Evolutionary conservation across 2,329 filamentous ascomycete species (phyloP), one percentile per base, ranked within the genome.

Genomic region (Aspergillus viridinutans): DNA sequence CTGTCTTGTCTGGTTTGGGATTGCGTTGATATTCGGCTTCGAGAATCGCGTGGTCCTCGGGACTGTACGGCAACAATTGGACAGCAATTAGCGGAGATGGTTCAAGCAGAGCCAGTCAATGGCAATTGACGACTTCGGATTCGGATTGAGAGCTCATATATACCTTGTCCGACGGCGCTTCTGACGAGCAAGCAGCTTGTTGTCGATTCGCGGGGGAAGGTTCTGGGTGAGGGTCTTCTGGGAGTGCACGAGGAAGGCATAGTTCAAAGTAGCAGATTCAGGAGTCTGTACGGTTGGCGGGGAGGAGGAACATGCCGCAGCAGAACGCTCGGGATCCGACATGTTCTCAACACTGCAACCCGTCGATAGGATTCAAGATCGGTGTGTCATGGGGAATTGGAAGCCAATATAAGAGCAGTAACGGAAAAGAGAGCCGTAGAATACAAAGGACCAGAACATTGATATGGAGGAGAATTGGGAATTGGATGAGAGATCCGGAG

Each of bases 1-100:
- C 89, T 55, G 86, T 83, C 77, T 96, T 97, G 78, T 96, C 92
- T 35, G 93, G 93, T 74, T 96, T 97, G 6, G 90, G 85, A 72
- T 97, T 95, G 60, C 81, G 83, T 66, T 85, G 83, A 71, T 96
- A 97, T 58, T 93, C 91, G 38, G 89, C 83, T 75, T 97, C 93
- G 59, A 97, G 86, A 53, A 95, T 84, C 53, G 87, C 84, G 78
- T 96, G 93, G 78, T 97, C 93, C 75, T 93, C 89, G 43, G 90
- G 87, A 69, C 91, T 96, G 63, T 62, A 60, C 7, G 50, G 47
- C 43, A 40, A 29, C 53, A 28, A 23, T 21, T 14, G 28, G 12
- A 12, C 32, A 49, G 49, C 21, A 28, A 52, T 60, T 51, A 63
- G 62, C 49, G n/a, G 49, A 20, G 38, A 50, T 51, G 5, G 17